Evolutionary conservation across 2,329 filamentous ascomycete species (phyloP).

Genomic region (Mycosphaerelloides madeirae): DNA sequence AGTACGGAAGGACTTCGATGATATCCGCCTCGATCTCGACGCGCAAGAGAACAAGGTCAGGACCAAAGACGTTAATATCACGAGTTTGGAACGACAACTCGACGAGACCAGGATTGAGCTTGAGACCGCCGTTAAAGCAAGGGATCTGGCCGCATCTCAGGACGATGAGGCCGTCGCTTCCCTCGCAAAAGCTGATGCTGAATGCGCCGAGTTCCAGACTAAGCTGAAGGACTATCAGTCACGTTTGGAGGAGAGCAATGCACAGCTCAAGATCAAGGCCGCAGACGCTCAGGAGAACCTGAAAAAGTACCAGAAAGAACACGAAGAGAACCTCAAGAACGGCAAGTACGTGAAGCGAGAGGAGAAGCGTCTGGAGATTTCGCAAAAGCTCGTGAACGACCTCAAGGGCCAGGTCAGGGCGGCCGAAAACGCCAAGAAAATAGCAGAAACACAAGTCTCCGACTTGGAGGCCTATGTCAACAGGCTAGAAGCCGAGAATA

Average conservation of each 20-base stretch:
- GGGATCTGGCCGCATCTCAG: conserved; percentile 38
- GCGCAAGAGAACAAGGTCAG: conserved; percentile 44
- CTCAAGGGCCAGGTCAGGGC: conserved; percentile 51
- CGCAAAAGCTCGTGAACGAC: conserved; percentile 53
- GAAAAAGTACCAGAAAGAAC: conserved; percentile 39
- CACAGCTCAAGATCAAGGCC: conserved; percentile 39
- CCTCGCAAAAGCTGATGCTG: conserved; percentile 30
- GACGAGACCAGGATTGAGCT: conserved; percentile 39
- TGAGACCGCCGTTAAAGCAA: conserved; percentile 33
- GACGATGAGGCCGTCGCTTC: conserved; percentile 36
- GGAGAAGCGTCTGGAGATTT: conserved; percentile 50
- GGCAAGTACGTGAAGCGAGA: conserved; percentile 45
- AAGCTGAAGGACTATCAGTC: conserved; percentile 16
- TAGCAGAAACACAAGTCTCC: conserved; percentile 42
- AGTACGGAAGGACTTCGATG: conserved; percentile 65
- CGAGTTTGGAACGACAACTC: conserved; percentile 22
- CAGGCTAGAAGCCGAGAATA: conserved; percentile 27
- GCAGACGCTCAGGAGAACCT: conserved; percentile 31
- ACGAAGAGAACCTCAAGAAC: conserved; percentile 45
- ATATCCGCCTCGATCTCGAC: conserved; percentile 50
- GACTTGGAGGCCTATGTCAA: conserved; percentile 29
- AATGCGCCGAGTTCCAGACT: conserved; percentile 57
- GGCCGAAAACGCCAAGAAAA: conserved; percentile 47
- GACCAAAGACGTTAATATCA: conserved; percentile 16
- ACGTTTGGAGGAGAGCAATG: conserved; percentile 15